phyloP scores from a whole-genome alignment of 352 stramenopile species.

The Thalassiosira hispida region DNA sequence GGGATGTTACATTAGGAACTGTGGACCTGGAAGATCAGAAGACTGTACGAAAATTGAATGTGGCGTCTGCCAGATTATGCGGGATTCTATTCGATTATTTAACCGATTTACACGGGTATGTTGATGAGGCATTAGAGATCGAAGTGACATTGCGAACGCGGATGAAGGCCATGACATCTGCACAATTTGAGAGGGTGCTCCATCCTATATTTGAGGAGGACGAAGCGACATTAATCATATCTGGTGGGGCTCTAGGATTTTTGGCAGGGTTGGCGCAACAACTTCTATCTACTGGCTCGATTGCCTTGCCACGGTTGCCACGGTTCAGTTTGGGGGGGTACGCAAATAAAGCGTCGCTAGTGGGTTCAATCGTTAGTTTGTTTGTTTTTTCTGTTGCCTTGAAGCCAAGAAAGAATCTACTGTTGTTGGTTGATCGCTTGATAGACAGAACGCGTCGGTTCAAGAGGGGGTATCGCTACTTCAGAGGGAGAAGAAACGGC shows the following conservation, averaged over 20 bases:
- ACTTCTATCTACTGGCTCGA: slow-evolving; percentile 49
- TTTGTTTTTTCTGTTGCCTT: slow-evolving; percentile 48
- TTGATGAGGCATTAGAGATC: slow-evolving; percentile 90
- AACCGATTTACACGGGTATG: slow-evolving; percentile 91
- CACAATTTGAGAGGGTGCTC: slow-evolving; percentile 91
- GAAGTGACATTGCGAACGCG: slow-evolving; percentile 90
- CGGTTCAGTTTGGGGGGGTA: slow-evolving; percentile 35
- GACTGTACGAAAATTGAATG: slow-evolving; percentile 51
- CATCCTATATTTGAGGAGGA: slow-evolving; percentile 95
- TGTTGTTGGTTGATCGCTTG: slow-evolving; percentile 43
- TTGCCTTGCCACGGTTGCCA: slow-evolving; percentile 35
- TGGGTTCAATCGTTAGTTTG: slow-evolving; percentile 40
- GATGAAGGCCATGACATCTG: slow-evolving; percentile 87
- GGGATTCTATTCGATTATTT: slow-evolving; percentile 51
- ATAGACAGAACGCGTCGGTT: slow-evolving; percentile 45
- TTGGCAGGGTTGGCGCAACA: slow-evolving; percentile 90
- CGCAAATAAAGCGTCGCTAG: slow-evolving; percentile 32
- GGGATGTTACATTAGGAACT: slow-evolving; percentile 33
- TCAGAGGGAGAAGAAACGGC: slow-evolving; percentile 14
- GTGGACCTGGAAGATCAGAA: slow-evolving; percentile 39
- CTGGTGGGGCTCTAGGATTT: slow-evolving; percentile 92
- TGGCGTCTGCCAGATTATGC: slow-evolving; percentile 35
- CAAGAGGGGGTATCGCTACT: slow-evolving; percentile 35
- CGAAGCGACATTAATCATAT: slow-evolving; percentile 95
- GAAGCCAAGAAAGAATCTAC: slow-evolving; percentile 44